Percentiles rank a stretch among this genome's conserved stretches.
Conservation (phyloP, 352 stramenopile species). For the Pythium monospermum region DNA sequence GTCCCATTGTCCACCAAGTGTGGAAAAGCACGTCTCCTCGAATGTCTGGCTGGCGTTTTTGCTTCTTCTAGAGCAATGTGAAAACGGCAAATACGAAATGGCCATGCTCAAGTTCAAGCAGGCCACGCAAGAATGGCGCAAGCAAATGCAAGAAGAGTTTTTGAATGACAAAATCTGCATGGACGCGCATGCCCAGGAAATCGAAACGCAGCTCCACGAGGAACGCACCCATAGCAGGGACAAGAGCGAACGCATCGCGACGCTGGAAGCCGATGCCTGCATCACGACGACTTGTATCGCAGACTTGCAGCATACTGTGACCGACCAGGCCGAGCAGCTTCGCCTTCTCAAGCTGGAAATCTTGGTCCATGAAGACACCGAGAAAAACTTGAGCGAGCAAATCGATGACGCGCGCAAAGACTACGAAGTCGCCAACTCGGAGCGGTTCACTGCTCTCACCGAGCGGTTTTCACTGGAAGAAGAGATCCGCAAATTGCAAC, state of each 20-base stretch:
- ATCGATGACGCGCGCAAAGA: slow-evolving; percentile 53
- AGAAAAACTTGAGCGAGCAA: slow-evolving; percentile 54
- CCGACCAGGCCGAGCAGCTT: slow-evolving; percentile 36
- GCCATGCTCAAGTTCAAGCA: slow-evolving; percentile 85
- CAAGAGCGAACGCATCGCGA: slow-evolving; percentile 47
- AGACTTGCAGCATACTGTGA: slow-evolving; percentile 31
- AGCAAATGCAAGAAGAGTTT: slow-evolving; percentile 47
- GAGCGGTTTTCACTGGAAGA: slow-evolving; percentile 56
- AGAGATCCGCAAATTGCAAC: slow-evolving; percentile 53
- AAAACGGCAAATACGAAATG: slow-evolving; percentile 81
- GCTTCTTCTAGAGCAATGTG: slow-evolving; percentile 71
- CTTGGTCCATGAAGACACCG: slow-evolving; percentile 59
- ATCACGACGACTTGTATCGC: slow-evolving; percentile 34
- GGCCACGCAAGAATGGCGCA: slow-evolving; percentile 45
- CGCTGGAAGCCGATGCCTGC: slow-evolving; percentile 36
- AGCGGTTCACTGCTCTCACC: slow-evolving; percentile 56
- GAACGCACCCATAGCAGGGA: slow-evolving; percentile 33
- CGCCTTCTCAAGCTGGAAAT: slow-evolving; percentile 62
- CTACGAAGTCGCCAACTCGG: slow-evolving; percentile 62
- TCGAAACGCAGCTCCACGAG: slow-evolving; percentile 27
- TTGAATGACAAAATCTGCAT: slow-evolving; percentile 32
- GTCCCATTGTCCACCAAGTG: slow-evolving; percentile 49
- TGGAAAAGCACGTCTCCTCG: slow-evolving; percentile 73
- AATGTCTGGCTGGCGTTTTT: slow-evolving; percentile 79
- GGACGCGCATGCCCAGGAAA: slow-evolving; percentile 24